Percentiles rank a stretch among this genome's conserved stretches.
These are phyloP conservation scores for Pulveroboletus ravenelii DNA, from an alignment of 768 basidiomycete species.

Conservation along the genomic window DNA sequence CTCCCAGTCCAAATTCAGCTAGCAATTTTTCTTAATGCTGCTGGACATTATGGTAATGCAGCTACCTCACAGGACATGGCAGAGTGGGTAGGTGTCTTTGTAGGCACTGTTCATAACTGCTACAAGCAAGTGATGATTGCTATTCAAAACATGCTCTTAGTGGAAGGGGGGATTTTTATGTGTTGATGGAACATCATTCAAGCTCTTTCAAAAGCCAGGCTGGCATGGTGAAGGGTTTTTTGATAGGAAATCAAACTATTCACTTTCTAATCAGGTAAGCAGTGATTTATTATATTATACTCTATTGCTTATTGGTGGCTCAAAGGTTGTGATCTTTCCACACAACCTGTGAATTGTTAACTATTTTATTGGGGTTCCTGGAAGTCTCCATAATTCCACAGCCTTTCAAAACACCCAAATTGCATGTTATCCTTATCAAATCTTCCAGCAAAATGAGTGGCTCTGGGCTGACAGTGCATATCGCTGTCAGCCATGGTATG, in stretches of 20 bases:
- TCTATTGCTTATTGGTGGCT: background rate
- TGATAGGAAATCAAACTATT: conserved; percentile 10
- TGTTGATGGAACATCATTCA: too few species aligned
- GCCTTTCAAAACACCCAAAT: background rate
- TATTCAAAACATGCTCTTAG: background rate
- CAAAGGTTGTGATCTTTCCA: conserved; percentile 7
- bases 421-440: background rate
- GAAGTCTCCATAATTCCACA: conserved; percentile 10
- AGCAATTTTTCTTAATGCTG: too few species aligned
- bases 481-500: conserved; percentile 17
- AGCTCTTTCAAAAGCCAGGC: conserved; percentile 8
- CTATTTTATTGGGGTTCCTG: conserved; percentile 13
- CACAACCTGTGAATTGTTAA: conserved; percentile 13
- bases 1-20: too few species aligned
- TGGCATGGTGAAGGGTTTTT: conserved; percentile 15
- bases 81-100: background rate
- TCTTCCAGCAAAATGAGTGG: conserved; percentile 11
- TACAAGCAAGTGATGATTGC: too few species aligned
- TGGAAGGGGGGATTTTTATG: too few species aligned
- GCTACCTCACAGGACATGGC: background rate
- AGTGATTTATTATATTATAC: background rate
- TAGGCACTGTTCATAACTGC: background rate
- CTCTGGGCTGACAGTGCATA: conserved; percentile 20
- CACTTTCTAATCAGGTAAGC: background rate
- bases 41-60: too few species aligned